Percentiles rank a stretch among this genome's conserved stretches.
phyloP scores from a whole-genome alignment of 1,284 basidiomycete genomes.

The Naganishia albida region DNA sequence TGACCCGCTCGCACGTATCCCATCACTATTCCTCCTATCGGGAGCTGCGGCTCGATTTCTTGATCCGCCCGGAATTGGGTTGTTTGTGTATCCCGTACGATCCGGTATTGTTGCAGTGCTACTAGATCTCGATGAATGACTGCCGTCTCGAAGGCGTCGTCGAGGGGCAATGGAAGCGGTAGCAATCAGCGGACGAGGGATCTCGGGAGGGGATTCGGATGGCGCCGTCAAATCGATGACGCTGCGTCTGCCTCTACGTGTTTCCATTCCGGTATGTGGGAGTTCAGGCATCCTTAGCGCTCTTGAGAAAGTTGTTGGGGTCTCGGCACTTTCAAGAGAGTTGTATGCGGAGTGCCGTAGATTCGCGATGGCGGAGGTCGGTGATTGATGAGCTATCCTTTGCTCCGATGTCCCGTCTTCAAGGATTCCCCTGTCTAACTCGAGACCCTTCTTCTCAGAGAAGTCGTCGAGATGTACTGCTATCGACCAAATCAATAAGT shows the following conservation, averaged over 20 bases:
- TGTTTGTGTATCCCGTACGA: not conserved
- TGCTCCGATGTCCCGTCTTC: too few relatives aligned
- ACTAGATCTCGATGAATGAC: constrained; percentile 24
- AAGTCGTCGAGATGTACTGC: too few relatives aligned
- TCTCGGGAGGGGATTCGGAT: constrained; percentile 21
- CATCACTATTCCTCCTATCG: not conserved
- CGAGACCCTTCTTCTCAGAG: too few relatives aligned
- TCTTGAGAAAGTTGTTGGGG: too few relatives aligned
- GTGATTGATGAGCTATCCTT: too few relatives aligned
- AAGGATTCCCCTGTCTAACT: too few relatives aligned
- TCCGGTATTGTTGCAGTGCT: constrained; percentile 3
- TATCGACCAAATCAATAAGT: too few relatives aligned
- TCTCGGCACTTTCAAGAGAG: too few relatives aligned
- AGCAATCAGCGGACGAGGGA: constrained; percentile 31
- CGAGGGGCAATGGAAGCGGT: constrained; percentile 24
- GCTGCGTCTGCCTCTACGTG: constrained; percentile 15
- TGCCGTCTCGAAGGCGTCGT: constrained; percentile 27
- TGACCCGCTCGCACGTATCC: not conserved
- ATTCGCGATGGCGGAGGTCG: too few relatives aligned
- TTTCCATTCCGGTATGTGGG: constrained; percentile 5
- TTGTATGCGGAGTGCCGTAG: too few relatives aligned
- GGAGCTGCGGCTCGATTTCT: not conserved
- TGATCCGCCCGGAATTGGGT: constrained; percentile 2
- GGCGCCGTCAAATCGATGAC: constrained; percentile 30
- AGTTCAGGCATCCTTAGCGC: too few relatives aligned